These are phyloP conservation scores for Sugiyamaella lignohabitans DNA, from an alignment of 805 yeast genomes.

Conservation along the genomic window DNA sequence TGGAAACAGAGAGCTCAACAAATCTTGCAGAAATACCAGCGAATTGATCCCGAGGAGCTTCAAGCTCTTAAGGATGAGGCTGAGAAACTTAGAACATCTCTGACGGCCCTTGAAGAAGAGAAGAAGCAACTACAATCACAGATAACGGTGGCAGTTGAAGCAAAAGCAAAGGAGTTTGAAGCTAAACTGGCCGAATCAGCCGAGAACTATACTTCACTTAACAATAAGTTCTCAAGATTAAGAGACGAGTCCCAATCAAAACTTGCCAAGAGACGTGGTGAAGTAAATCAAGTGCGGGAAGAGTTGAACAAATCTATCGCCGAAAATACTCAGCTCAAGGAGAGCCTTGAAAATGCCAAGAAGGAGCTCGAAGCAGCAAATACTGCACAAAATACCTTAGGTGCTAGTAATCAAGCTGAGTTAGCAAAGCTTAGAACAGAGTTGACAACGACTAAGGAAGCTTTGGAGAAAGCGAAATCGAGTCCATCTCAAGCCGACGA, in stretches of 20 bases:
- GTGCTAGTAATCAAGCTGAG: neutral
- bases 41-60: constrained; percentile 43
- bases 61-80: constrained; percentile 33
- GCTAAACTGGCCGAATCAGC: constrained; percentile 3
- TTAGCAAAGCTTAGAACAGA: neutral
- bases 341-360: constrained; percentile 9
- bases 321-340: constrained; percentile 8
- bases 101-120: constrained; percentile 7
- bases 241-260: constrained; percentile 25
- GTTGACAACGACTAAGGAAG: constrained; percentile 1
- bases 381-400: neutral
- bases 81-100: constrained; percentile 19
- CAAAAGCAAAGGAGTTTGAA: constrained; percentile 13
- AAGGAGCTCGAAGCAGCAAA: constrained; percentile 22
- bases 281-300: constrained; percentile 10
- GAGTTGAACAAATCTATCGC: constrained; percentile 10
- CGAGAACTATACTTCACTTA: neutral
- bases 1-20: constrained; percentile 52
- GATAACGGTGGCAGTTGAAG: neutral
- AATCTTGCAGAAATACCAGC: constrained; percentile 40
- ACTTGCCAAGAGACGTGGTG: constrained; percentile 19
- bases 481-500: constrained; percentile 3
- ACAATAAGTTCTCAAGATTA: constrained; percentile 16
- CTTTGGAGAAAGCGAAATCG: constrained; percentile 15
- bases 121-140: constrained; percentile 3